Conservation (phyloP, 768 basidiomycete genomes). For the Collybia sp. region DNA sequence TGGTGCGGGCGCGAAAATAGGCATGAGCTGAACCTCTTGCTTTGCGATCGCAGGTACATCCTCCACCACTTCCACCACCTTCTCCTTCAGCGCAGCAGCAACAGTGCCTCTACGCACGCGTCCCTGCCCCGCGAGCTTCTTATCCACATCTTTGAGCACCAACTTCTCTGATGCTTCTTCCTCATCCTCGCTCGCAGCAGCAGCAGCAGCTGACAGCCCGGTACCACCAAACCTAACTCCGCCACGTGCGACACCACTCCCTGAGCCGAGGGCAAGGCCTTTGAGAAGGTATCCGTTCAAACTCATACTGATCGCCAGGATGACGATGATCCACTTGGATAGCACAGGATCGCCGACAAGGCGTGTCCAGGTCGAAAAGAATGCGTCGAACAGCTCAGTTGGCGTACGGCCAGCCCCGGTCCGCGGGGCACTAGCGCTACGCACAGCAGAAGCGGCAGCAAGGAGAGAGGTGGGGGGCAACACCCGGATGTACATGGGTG, state of each 20-base stretch:
- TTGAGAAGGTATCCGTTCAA: constrained; percentile 94
- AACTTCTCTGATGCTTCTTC: constrained; percentile 1
- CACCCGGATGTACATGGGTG: constrained; percentile 55
- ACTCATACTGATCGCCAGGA: constrained; percentile 79
- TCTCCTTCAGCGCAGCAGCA: constrained; percentile 8
- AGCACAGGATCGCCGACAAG: constrained; percentile 94
- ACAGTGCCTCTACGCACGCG: constrained; percentile 27
- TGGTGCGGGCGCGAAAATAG: constrained; percentile 5
- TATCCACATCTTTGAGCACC: constrained; percentile 49
- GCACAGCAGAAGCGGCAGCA: background rate
- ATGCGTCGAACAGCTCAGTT: constrained; percentile 66
- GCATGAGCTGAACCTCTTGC: background rate
- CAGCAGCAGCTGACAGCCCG: constrained; percentile 12
- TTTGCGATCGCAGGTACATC: background rate
- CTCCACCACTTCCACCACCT: background rate
- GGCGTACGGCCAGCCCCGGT: constrained; percentile 20
- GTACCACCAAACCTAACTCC: constrained; percentile 19
- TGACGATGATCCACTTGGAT: constrained; percentile 91
- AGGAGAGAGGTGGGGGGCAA: constrained; percentile 21
- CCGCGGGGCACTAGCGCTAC: constrained; percentile 4
- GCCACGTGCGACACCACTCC: constrained; percentile 13
- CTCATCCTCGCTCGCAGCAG: constrained; percentile 17
- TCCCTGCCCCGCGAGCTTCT: constrained; percentile 23
- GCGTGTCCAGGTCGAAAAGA: constrained; percentile 86
- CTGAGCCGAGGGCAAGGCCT: constrained; percentile 65